Evolutionary conservation across 495 filamentous ascomycete genomes (phyloP).

Genomic region (Aspergillus avenaceus): DNA sequence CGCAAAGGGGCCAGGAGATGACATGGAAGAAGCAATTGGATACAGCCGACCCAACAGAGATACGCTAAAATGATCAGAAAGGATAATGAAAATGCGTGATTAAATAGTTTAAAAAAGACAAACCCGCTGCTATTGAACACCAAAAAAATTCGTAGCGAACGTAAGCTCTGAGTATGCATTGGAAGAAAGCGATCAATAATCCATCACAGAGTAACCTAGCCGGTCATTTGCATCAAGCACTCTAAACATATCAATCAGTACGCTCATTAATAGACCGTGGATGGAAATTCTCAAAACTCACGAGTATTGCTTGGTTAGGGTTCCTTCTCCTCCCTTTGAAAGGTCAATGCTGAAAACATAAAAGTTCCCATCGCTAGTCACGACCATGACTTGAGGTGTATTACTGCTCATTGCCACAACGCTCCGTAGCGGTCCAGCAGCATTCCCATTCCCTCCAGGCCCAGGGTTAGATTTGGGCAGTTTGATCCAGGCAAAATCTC

Average conservation of each 20-base stretch:
- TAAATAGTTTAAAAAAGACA: conserved; percentile 5
- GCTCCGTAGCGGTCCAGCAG: conserved; percentile 58
- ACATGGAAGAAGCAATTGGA: not conserved
- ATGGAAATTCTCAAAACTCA: conserved; percentile 44
- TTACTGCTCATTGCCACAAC: conserved; percentile 95
- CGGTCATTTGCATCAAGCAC: conserved; percentile 52
- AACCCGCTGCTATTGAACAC: not conserved
- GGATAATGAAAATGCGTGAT: not conserved
- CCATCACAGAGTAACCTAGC: conserved; percentile 42
- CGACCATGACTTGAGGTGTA: conserved; percentile 94
- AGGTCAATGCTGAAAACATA: conserved; percentile 94
- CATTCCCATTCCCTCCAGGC: conserved; percentile 31
- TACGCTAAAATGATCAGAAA: not conserved
- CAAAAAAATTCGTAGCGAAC: conserved; percentile 1
- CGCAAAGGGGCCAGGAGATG: not conserved
- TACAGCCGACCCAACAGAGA: not conserved
- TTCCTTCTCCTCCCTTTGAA: conserved; percentile 93
- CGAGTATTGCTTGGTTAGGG: conserved; percentile 84
- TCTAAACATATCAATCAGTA: conserved; percentile 22
- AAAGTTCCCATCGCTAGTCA: conserved; percentile 91
- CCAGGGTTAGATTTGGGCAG: conserved; percentile 61
- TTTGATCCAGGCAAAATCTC: conserved; percentile 95
- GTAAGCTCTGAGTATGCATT: conserved; percentile 3
- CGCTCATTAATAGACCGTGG: not conserved
- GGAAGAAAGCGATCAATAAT: conserved; percentile 33